These are phyloP conservation scores for Candida tammaniensis DNA, from an alignment of 805 yeast genomes.

Conservation along the genomic window DNA sequence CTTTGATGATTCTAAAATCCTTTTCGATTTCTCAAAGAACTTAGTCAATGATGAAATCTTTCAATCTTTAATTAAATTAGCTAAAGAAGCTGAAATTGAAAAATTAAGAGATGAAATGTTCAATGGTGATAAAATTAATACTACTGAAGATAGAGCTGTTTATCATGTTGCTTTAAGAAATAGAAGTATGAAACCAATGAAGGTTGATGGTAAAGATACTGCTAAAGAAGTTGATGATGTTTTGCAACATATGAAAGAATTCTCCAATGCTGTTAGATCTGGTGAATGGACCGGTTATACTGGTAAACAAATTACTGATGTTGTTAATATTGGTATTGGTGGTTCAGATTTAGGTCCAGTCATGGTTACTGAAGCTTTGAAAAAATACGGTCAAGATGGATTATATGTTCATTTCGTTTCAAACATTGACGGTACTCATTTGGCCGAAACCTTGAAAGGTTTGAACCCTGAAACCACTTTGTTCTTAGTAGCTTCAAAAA, in stretches of 20 bases:
- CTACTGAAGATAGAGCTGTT: conserved; percentile 95
- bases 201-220: conserved; percentile 86
- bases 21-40: conserved; percentile 95
- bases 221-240: conserved; percentile 90
- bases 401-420: conserved; percentile 90
- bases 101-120: conserved; percentile 87
- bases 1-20: conserved; percentile 82
- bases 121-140: conserved; percentile 89
- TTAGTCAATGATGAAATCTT: conserved; percentile 83
- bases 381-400: conserved; percentile 75
- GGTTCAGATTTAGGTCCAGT: conserved; percentile 99
- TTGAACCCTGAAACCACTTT: conserved; percentile 89
- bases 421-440: conserved; percentile 97
- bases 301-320: conserved; percentile 88
- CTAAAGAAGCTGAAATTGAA: conserved; percentile 88
- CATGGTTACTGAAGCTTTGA: conserved; percentile 98
- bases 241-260: conserved; percentile 94
- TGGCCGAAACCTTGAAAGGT: conserved; percentile 81
- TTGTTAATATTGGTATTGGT: conserved; percentile 98
- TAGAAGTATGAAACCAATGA: conserved; percentile 79
- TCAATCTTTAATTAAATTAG: conserved; percentile 65
- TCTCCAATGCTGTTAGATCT: conserved; percentile 83
- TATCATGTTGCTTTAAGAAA: conserved; percentile 96
- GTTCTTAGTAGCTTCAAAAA: conserved; percentile 91
- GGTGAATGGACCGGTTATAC: conserved; percentile 97